Evolutionary conservation across 805 yeast species (phyloP), one percentile per base, ranked within the genome.

Genomic region (Monosporozyma siamensis): DNA sequence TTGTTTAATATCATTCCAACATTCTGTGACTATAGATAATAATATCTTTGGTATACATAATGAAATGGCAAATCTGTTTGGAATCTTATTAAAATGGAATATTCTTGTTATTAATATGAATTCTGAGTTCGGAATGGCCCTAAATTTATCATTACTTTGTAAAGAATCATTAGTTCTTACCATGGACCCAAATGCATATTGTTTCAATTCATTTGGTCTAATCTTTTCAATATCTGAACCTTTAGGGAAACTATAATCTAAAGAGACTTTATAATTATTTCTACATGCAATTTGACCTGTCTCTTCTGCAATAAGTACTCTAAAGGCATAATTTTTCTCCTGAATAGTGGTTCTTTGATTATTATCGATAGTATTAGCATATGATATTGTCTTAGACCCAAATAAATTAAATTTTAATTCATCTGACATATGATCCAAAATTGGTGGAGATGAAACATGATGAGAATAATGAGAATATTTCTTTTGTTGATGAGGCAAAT

Each of bases 151-250:
- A 27, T 48, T 51, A 7, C 27, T 11, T 29, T 50, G 49, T 22
- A 50, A 54, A 44, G 47, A 52, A 34, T 49, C 59, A 38, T 45
- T 59, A 44, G 50, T 56, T 47, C 61, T 56, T 45, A 68, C 52
- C 3, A 65, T 63, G 12, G 69, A 67, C 1, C 72, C 70, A 50
- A 68, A 67, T 44, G 65, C 63, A 40, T 64, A 59, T 22, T 67
- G 69, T 41, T 61, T 56, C 36, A 68, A 46, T 36, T 65, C 64
- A 42, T 50, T 57, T 2, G 53, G 54, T 34, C 64, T 51, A 20
- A 61, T 58, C 26, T 54, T 56, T 17, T 52, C 55, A 47, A 56
- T 50, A 17, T 45, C 42, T 0, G 55, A 46, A 20, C 47, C 46
- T 25, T 50, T 46, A 11, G 54, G 55, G 42, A 49, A 52, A 4